These are phyloP conservation scores for Pseudocercospora fijiensis DNA, from an alignment of 2,329 filamentous ascomycete species.

Conservation along the genomic window DNA sequence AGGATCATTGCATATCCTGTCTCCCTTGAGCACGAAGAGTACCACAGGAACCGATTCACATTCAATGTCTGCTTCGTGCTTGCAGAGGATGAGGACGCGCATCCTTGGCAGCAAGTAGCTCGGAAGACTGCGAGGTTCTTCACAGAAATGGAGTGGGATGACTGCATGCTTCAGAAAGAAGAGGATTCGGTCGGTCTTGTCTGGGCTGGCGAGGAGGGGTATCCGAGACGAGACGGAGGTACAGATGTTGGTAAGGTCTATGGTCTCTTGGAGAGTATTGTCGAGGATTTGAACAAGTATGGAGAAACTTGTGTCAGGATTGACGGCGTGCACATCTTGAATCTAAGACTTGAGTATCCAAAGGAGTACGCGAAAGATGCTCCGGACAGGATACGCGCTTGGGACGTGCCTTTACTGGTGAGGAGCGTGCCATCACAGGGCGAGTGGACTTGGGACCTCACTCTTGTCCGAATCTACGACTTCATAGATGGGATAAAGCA, in stretches of 20 bases:
- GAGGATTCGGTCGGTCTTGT: conserved; percentile 38
- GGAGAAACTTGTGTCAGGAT: conserved; percentile 67
- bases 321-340: conserved; percentile 30
- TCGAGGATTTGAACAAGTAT: conserved; percentile 95
- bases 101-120: conserved; percentile 72
- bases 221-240: conserved; percentile 21
- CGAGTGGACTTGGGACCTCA: conserved; percentile 73
- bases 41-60: conserved; percentile 87
- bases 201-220: conserved; percentile 33
- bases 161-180: conserved; percentile 72
- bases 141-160: conserved; percentile 88
- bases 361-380: conserved; percentile 68
- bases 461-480: conserved; percentile 73
- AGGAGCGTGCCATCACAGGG: conserved; percentile 48
- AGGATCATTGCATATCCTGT: conserved; percentile 85
- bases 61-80: conserved; percentile 95
- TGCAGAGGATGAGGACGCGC: conserved; percentile 58
- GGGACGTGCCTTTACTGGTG: conserved; percentile 83
- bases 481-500: conserved; percentile 90
- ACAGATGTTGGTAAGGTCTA: conserved; percentile 48
- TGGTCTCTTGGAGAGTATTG: conserved; percentile 77
- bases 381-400: conserved; percentile 75
- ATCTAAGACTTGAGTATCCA: conserved; percentile 51
- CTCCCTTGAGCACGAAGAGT: conserved; percentile 73
- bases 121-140: conserved; percentile 81